These are phyloP conservation scores for Phaeotremella skinneri DNA, from an alignment of 768 basidiomycete species.

Conservation along the genomic window DNA sequence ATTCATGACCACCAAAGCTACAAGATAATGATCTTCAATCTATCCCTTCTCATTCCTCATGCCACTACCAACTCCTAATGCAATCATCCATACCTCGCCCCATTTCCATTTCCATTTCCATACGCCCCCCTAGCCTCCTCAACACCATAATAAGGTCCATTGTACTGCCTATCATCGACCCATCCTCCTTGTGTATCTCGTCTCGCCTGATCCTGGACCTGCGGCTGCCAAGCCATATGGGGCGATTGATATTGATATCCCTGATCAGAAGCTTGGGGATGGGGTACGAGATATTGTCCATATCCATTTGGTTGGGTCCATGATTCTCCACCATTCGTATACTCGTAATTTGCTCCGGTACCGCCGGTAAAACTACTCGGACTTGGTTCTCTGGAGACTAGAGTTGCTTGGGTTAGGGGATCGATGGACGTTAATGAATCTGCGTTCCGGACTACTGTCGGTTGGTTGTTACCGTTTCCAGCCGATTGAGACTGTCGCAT, in stretches of 20 bases:
- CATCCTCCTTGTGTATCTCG: constrained; percentile 19
- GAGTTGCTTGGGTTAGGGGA: not conserved
- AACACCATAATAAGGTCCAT: constrained; percentile 34
- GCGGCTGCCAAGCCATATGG: too few species aligned
- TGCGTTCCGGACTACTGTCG: not conserved
- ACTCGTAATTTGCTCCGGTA: too few species aligned
- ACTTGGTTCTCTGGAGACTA: not conserved
- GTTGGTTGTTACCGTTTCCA: not conserved
- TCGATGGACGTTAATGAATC: not conserved
- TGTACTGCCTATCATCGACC: constrained; percentile 37
- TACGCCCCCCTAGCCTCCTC: too few species aligned
- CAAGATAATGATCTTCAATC: too few species aligned
- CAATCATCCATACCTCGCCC: too few species aligned
- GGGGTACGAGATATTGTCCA: not conserved
- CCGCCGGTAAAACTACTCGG: not conserved
- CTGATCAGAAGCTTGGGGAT: not conserved
- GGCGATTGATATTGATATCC: not conserved
- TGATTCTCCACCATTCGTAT: not conserved
- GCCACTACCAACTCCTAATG: too few species aligned
- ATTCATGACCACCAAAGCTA: too few species aligned
- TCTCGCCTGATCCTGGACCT: not conserved
- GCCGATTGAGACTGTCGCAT: not conserved
- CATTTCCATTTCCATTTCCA: too few species aligned
- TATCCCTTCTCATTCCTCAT: too few species aligned
- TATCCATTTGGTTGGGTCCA: not conserved